Conservation (phyloP, 371 early-diverging fungal genomes). For the Chytridium lagenaria region DNA sequence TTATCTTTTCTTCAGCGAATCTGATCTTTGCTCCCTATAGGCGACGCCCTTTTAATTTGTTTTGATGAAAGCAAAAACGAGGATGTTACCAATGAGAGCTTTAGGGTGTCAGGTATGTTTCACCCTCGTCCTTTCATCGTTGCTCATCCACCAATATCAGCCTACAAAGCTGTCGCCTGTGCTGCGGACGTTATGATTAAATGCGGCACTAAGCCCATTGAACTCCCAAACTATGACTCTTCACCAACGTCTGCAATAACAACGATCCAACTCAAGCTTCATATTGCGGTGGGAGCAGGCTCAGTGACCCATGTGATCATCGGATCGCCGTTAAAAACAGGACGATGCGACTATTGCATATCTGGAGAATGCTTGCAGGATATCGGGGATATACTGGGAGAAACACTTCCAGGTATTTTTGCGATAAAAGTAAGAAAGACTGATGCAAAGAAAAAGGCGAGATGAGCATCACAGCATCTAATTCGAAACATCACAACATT, state of each 20-base stretch:
- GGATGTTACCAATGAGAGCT: too few relatives aligned
- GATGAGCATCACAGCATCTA: background rate
- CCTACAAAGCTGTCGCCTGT: constrained; percentile 7
- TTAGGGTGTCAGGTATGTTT: too few relatives aligned
- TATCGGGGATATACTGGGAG: constrained; percentile 23
- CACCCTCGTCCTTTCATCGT: too few relatives aligned
- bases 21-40: too few relatives aligned
- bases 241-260: background rate
- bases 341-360: constrained; percentile 33
- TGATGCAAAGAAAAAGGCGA: constrained; percentile 2
- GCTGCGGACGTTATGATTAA: background rate
- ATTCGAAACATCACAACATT: background rate
- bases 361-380: constrained; percentile 29
- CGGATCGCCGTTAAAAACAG: constrained; percentile 17
- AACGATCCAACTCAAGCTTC: constrained; percentile 19
- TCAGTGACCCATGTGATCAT: constrained; percentile 26
- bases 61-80: constrained; percentile 17
- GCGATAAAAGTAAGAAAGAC: background rate
- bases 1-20: too few relatives aligned
- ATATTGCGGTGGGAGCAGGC: constrained; percentile 28
- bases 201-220: constrained; percentile 8
- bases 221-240: background rate
- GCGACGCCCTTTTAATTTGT: constrained; percentile 33
- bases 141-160: too few relatives aligned
- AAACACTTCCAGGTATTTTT: constrained; percentile 28